phyloP scores from a whole-genome alignment of 2,329 filamentous ascomycete genomes.

The Ascosphaera acerosa region DNA sequence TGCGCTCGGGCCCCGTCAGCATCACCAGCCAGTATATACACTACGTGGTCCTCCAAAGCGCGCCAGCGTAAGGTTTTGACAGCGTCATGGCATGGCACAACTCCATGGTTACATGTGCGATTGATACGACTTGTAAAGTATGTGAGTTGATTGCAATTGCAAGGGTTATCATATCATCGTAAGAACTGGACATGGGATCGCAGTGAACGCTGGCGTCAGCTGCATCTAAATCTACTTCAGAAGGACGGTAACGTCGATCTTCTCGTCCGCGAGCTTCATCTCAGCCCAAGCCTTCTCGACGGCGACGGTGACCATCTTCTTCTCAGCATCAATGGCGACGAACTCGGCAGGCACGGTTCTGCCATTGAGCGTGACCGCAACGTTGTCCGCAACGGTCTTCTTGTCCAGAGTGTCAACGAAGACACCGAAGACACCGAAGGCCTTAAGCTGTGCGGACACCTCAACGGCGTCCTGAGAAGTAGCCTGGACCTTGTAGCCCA shows the following conservation, averaged over 20 bases:
- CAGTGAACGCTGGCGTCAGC: too few relatives aligned
- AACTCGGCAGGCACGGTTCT: slow-evolving; percentile 32
- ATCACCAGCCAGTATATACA: too few relatives aligned
- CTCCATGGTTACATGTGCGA: too few relatives aligned
- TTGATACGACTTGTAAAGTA: too few relatives aligned
- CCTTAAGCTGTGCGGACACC: slow-evolving; percentile 48
- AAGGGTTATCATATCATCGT: too few relatives aligned
- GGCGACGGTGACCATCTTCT: slow-evolving; percentile 1
- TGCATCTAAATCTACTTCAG: too few relatives aligned
- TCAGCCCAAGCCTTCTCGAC: slow-evolving; percentile 1
- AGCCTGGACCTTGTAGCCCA: slow-evolving; percentile 33
- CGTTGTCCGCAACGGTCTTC: slow-evolving; percentile 34
- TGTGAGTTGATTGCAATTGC: too few relatives aligned
- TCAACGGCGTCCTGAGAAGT: slow-evolving; percentile 34
- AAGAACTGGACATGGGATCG: too few relatives aligned
- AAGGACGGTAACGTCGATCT: background rate
- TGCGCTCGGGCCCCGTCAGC: too few relatives aligned
- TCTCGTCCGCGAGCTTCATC: background rate
- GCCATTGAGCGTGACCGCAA: slow-evolving; percentile 52
- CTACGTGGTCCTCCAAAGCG: too few relatives aligned
- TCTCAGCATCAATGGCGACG: background rate
- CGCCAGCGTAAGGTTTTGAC: too few relatives aligned
- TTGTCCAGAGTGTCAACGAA: slow-evolving; percentile 46
- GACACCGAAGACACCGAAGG: slow-evolving; percentile 43
- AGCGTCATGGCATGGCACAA: too few relatives aligned